Conservation (phyloP, 2,329 filamentous ascomycete genomes). For the Phyllosticta citribraziliensis region DNA sequence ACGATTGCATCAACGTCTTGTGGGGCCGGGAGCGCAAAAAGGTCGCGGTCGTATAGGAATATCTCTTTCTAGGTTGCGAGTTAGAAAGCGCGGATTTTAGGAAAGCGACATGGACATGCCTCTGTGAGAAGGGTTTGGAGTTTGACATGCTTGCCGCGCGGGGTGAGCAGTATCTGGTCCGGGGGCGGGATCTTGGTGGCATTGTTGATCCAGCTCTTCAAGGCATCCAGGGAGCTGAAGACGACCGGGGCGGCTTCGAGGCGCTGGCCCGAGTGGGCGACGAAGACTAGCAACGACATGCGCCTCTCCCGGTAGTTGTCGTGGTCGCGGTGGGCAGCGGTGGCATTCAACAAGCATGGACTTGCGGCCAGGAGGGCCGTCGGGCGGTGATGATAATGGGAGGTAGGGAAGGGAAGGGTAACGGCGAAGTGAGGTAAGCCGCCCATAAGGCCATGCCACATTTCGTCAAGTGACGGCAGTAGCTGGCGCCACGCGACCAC, state of each 20-base stretch:
- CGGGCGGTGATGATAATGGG: constrained; percentile 15
- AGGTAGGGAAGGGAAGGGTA: constrained; percentile 9
- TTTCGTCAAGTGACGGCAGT: not conserved
- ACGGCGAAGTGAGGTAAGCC: constrained; percentile 6
- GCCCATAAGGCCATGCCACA: not conserved
- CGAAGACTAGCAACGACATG: constrained; percentile 85
- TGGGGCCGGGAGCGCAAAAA: constrained; percentile 38
- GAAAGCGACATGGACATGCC: constrained; percentile 38
- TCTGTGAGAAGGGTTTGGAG: constrained; percentile 70
- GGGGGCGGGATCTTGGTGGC: constrained; percentile 64
- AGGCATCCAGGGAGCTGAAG: constrained; percentile 71
- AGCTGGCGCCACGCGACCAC: not conserved
- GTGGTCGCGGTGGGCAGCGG: not conserved
- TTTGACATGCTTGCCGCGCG: constrained; percentile 75
- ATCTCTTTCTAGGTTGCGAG: constrained; percentile 66
- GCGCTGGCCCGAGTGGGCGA: constrained; percentile 86
- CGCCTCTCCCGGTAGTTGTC: constrained; percentile 26
- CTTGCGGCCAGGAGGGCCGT: constrained; percentile 1
- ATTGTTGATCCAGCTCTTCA: constrained; percentile 70
- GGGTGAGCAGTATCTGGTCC: constrained; percentile 79
- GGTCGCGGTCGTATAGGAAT: constrained; percentile 77
- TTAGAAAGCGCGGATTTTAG: constrained; percentile 3
- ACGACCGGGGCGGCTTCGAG: constrained; percentile 67
- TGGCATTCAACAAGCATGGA: constrained; percentile 1
- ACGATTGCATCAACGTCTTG: constrained; percentile 37